A percentile compares a stretch with the other conserved stretches of the same genome.
Evolutionary conservation across 306 rosid species (phyloP).

Genomic region (Vicia villosa): DNA sequence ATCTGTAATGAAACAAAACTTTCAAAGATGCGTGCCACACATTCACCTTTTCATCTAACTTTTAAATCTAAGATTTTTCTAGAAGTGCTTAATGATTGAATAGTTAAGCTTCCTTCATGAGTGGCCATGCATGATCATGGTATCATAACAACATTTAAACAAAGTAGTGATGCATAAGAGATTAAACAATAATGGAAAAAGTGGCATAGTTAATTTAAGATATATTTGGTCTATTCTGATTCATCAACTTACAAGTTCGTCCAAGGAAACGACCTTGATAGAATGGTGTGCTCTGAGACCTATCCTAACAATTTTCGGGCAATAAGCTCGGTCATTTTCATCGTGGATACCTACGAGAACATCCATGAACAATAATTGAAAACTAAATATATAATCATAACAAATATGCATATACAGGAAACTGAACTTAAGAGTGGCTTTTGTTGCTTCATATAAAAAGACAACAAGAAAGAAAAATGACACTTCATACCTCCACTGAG

Average conservation of each 20-base stretch:
- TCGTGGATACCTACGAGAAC: constrained; percentile 76
- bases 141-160: constrained; percentile 30
- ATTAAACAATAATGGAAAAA: constrained; percentile 13
- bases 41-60: neutral
- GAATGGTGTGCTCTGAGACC: too few relatives aligned
- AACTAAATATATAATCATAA: constrained; percentile 10
- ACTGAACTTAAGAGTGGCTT: constrained; percentile 4
- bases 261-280: too few relatives aligned
- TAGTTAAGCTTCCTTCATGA: constrained; percentile 12
- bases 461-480: too few relatives aligned
- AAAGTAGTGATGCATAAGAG: constrained; percentile 18
- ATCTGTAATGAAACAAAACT: too few relatives aligned
- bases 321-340: too few relatives aligned
- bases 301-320: too few relatives aligned
- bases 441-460: too few relatives aligned
- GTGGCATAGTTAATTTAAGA: constrained; percentile 29
- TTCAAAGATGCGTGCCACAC: too few relatives aligned
- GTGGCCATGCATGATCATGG: constrained; percentile 24
- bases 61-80: constrained; percentile 5
- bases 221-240: constrained; percentile 23
- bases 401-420: neutral
- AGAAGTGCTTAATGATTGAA: constrained; percentile 12
- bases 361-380: constrained; percentile 33
- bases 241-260: too few relatives aligned
- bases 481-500: too few relatives aligned